Evolutionary conservation across 495 filamentous ascomycete species (phyloP), one percentile per base, ranked within the genome.

Genomic region (Aspergillus hancockii): DNA sequence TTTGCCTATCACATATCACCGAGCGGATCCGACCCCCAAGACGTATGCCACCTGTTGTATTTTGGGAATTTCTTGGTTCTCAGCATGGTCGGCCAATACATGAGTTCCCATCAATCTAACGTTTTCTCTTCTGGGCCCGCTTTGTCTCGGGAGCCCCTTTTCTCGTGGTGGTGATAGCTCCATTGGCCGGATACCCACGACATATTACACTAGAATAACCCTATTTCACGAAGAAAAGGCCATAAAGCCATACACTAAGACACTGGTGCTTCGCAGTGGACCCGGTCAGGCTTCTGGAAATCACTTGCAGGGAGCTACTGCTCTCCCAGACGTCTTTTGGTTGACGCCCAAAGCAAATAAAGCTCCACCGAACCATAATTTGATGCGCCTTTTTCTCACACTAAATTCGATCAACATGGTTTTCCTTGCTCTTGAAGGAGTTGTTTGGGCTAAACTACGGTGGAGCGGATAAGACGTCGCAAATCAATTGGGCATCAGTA

Each of bases 401-500:
- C 8, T 2, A 36, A 36, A 36, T 5, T 36, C 8, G 25, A 28
- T 28, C 25, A 28, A 7, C 25, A 28, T 28, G 25, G 25, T 36
- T 36, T 36, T 36, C 34, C 13, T 36, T 36, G 8, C 34, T 36
- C 12, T 10, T 36, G 12, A 28, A 28, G 12, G 38, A 41, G 16
- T n/a, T 3, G 38, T 14, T 41, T 41, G 38, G 38, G 38, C 34
- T 9, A 14, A 41, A 18, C 38, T 41, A 6, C 16, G 16, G 38
- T 41, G 38, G 14, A 41, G 14, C n/a, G 38, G 38, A 3, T 18
- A 14, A 36, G 13, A 36, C 32, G 8, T 36, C 9, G 13, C 4
- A 41, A 41, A 41, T 41, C 38, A 16, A 41, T 41, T 41, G 38
- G 38, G 38, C 38, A 41, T 41, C 38, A 41, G n/a, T 41, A 41